A percentile compares a stretch with the other conserved stretches of the same genome.
Conservation (phyloP, 2,329 filamentous ascomycete genomes). For the Endocalyx cinctus region DNA sequence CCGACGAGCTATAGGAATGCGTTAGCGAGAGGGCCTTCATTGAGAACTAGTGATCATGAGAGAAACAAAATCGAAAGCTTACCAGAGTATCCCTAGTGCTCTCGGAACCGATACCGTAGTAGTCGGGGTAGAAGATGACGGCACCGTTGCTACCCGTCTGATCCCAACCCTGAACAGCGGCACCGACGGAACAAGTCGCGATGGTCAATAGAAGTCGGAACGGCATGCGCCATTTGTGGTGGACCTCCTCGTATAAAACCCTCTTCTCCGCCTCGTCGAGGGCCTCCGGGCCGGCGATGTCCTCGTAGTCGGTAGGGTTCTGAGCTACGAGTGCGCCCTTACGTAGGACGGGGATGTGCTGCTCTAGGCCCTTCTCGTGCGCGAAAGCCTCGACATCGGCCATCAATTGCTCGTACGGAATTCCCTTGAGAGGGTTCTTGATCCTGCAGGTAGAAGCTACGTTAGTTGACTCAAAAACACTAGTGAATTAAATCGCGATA, state of each 20-base stretch:
- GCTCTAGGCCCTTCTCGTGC: conserved; percentile 50
- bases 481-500: no score
- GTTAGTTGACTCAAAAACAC: conserved; percentile 11
- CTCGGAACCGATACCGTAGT: conserved; percentile 43
- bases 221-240: conserved; percentile 65
- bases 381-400: conserved; percentile 57
- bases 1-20: conserved; percentile 42
- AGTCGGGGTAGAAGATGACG: conserved; percentile 55
- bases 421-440: conserved; percentile 42
- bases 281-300: conserved; percentile 50
- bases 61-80: no score
- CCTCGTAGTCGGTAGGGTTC: conserved; percentile 58
- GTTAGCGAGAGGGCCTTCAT: conserved; percentile 8
- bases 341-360: conserved; percentile 54
- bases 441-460: conserved; percentile 27
- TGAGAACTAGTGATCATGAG: conserved; percentile 18
- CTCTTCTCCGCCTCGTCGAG: conserved; percentile 57
- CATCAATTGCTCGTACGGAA: conserved; percentile 49
- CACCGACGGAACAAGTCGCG: conserved; percentile 62
- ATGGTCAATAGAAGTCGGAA: conserved; percentile 62
- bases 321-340: conserved; percentile 73
- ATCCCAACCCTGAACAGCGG: conserved; percentile 68
- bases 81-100: conserved; percentile 23
- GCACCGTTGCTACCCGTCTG: conserved; percentile 62
- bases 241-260: conserved; percentile 55